These are phyloP conservation scores for Alternaria postmessia DNA, from an alignment of 2,329 filamentous ascomycete species.

Conservation along the genomic window DNA sequence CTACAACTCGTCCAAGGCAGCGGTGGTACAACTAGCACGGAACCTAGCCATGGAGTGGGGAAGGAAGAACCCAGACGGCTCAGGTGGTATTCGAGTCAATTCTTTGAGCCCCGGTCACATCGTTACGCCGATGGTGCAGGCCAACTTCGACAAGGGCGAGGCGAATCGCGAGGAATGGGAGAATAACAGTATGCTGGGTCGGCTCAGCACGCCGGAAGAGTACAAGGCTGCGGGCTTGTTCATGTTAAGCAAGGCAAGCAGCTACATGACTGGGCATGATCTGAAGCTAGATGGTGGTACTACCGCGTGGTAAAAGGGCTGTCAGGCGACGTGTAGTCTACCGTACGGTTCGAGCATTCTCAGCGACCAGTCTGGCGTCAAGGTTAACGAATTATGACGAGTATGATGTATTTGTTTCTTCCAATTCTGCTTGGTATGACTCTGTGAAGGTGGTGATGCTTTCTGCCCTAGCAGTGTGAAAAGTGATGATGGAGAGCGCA, in stretches of 20 bases:
- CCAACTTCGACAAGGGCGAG: constrained; percentile 74
- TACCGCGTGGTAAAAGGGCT: constrained; percentile 40
- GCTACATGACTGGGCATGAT: constrained; percentile 49
- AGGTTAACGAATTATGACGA: background rate
- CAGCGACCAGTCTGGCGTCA: constrained; percentile 4
- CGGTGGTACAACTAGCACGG: constrained; percentile 72
- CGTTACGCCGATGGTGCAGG: constrained; percentile 81
- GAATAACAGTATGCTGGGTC: constrained; percentile 79
- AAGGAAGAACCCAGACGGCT: constrained; percentile 53
- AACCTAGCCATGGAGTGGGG: constrained; percentile 76
- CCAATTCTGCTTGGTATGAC: background rate
- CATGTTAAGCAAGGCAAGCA: constrained; percentile 46
- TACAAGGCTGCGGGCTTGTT: constrained; percentile 48
- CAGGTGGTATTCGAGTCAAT: constrained; percentile 77
- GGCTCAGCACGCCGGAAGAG: constrained; percentile 45
- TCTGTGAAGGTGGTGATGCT: background rate
- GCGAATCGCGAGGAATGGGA: constrained; percentile 74
- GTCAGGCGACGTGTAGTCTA: background rate
- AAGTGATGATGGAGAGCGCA: background rate
- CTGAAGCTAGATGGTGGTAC: constrained; percentile 47
- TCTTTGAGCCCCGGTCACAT: constrained; percentile 81
- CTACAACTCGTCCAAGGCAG: constrained; percentile 80
- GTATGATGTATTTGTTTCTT: background rate
- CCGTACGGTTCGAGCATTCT: constrained; percentile 5
- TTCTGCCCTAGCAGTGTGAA: background rate